Conservation (phyloP, 169 alveolate genomes). For the Plasmodium gallinaceum region DNA sequence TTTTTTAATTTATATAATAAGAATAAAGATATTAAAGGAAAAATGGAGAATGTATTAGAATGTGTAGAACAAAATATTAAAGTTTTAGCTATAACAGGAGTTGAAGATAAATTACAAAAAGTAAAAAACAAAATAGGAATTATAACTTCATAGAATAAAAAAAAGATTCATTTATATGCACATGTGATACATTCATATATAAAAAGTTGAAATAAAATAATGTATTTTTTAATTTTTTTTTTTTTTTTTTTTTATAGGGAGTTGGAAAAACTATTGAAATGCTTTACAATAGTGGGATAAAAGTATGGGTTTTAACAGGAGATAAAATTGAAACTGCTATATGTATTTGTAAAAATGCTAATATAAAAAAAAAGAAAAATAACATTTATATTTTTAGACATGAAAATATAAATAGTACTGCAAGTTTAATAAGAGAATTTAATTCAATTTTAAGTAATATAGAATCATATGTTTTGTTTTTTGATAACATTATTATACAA, state of each 20-base stretch:
- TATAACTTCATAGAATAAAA: not conserved
- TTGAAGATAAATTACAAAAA: slow-evolving; percentile 96
- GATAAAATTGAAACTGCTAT: slow-evolving; percentile 99
- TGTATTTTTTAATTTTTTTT: not conserved
- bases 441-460: slow-evolving; percentile 55
- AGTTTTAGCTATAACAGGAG: slow-evolving; percentile 96
- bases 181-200: not conserved
- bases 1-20: slow-evolving; percentile 81
- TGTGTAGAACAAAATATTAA: slow-evolving; percentile 90
- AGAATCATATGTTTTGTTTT: slow-evolving; percentile 71
- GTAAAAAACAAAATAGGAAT: slow-evolving; percentile 37
- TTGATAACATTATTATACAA: slow-evolving; percentile 70
- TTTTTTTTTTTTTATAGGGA: slow-evolving; percentile 77
- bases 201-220: not conserved
- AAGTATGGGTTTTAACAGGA: slow-evolving; percentile 99
- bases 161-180: not conserved
- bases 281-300: slow-evolving; percentile 96
- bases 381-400: slow-evolving; percentile 80
- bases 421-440: slow-evolving; percentile 59
- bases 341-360: slow-evolving; percentile 97
- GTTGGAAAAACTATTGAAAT: slow-evolving; percentile 95
- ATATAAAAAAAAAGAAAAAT: slow-evolving; percentile 90
- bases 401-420: slow-evolving; percentile 80
- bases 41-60: slow-evolving; percentile 77
- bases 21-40: slow-evolving; percentile 82